Conservation (phyloP, 768 basidiomycete species). For the Hydnomerulius pinastri region DNA sequence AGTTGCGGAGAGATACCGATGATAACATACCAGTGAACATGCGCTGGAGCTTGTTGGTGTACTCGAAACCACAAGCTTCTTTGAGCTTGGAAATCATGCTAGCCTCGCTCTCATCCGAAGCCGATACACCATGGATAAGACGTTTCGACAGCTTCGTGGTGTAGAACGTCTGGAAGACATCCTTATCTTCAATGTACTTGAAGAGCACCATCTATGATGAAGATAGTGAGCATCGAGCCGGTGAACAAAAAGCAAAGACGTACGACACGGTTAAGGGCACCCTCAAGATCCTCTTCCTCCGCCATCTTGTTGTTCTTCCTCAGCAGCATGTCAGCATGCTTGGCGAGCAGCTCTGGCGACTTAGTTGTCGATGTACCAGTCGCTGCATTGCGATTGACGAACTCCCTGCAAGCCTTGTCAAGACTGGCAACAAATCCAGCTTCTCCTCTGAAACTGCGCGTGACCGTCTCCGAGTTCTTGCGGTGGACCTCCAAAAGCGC, state of each 20-base stretch:
- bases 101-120: constrained; percentile 94
- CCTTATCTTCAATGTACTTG: constrained; percentile 98
- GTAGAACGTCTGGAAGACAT: constrained; percentile 98
- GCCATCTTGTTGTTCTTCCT: constrained; percentile 95
- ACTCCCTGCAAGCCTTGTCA: constrained; percentile 94
- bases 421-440: constrained; percentile 91
- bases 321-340: constrained; percentile 86
- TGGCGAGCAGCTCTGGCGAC: constrained; percentile 90
- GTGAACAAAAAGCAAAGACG: constrained; percentile 26
- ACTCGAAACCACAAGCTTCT: constrained; percentile 95
- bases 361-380: constrained; percentile 83
- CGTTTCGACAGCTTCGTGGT: constrained; percentile 92
- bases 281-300: constrained; percentile 89
- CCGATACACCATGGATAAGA: constrained; percentile 86
- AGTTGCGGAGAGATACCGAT: neutral
- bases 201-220: constrained; percentile 85
- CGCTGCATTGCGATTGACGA: constrained; percentile 90
- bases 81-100: constrained; percentile 99
- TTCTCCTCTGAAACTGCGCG: constrained; percentile 87
- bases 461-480: constrained; percentile 89
- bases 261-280: constrained; percentile 88
- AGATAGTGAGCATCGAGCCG: constrained; percentile 5
- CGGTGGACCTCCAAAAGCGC: constrained; percentile 87
- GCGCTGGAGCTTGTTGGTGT: constrained; percentile 92
- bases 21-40: constrained; percentile 87